Evolutionary conservation across 2,329 filamentous ascomycete species (phyloP), one percentile per base, ranked within the genome.

Genomic region (Fusarium siculi): DNA sequence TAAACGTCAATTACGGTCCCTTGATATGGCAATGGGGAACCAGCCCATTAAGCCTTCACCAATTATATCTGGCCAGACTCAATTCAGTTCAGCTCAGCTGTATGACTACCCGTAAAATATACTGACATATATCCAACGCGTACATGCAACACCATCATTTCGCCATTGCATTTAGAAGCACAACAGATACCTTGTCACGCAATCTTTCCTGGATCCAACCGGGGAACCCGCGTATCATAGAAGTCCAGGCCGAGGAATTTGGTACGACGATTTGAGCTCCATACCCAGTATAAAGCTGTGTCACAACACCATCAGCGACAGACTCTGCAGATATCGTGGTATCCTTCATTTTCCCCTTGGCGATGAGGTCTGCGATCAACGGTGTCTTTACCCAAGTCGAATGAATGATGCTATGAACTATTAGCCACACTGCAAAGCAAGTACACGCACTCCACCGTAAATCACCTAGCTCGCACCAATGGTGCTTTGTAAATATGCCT

Each of bases 371-470:
- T 6, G 47, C 47, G 11, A 34, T 50, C 16, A 50, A 34, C 16
- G 30, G 47, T 1, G 47, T 50, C 15, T 50, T 50, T 2, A 50
- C 47, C 47, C 30, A 50, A 7, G 47, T 50, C 8, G 47, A 30
- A 12, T 50, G 47, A 19, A 50, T 34, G 47, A 50, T 50, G 15
- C 47, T 50, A 25, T 25, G 25, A 25, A 25, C 25, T 25, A 14
- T 50, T 16, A 50, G 16, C 11, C 21, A 19, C 47, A 23, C 30
- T 34, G 11, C 8, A 34, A 11, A 5, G 2, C 15, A 14, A 25
- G 12, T 11, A 9, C 18, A 23, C 16, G 0, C 10, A 50, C 18
- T 4, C 21, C 6, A 6, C 4, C 7, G 2, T n/a, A 12, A 19
- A 16, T 14, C 14, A 34, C 30, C 47, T 50, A 7, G 47, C 21